Evolutionary conservation across 345 rosid species (phyloP).

Genomic region (Pugionium dolabratum): DNA sequence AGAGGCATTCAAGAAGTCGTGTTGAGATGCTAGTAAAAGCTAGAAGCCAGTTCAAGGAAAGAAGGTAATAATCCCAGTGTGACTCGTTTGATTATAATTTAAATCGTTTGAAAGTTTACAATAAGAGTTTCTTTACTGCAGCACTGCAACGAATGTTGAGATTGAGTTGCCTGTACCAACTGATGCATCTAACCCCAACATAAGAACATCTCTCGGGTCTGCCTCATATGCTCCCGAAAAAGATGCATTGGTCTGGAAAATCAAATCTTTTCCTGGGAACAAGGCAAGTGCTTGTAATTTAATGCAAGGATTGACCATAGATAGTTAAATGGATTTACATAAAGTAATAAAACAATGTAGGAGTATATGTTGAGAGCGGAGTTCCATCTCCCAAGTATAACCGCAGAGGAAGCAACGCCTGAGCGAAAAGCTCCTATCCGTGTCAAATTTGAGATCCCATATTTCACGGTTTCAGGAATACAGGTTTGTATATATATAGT

Average conservation of each 20-base stretch:
- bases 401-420: conserved; percentile 76
- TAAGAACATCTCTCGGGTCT: conserved; percentile 76
- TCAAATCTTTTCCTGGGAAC: conserved; percentile 71
- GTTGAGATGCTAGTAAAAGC: conserved; percentile 69
- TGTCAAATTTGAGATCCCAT: conserved; percentile 92
- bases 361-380: conserved; percentile 89
- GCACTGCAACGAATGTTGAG: conserved; percentile 78
- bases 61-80: conserved; percentile 48
- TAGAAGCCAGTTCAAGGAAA: conserved; percentile 72
- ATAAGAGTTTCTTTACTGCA: conserved; percentile 33
- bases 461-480: conserved; percentile 90
- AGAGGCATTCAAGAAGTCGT: conserved; percentile 73
- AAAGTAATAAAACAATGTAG: conserved; percentile 42
- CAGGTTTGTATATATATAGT: conserved; percentile 47
- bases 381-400: conserved; percentile 82
- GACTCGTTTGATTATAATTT: background rate
- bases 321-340: background rate
- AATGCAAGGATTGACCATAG: background rate
- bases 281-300: conserved; percentile 45
- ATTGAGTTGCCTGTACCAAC: conserved; percentile 73
- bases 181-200: conserved; percentile 69
- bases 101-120: background rate
- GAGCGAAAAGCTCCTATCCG: conserved; percentile 91
- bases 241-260: conserved; percentile 78
- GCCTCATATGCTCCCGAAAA: conserved; percentile 79